Percentiles rank a stretch among this genome's conserved stretches.
These are phyloP conservation scores for Lepidopterella palustris DNA, from an alignment of 495 filamentous ascomycete species.

Conservation along the genomic window DNA sequence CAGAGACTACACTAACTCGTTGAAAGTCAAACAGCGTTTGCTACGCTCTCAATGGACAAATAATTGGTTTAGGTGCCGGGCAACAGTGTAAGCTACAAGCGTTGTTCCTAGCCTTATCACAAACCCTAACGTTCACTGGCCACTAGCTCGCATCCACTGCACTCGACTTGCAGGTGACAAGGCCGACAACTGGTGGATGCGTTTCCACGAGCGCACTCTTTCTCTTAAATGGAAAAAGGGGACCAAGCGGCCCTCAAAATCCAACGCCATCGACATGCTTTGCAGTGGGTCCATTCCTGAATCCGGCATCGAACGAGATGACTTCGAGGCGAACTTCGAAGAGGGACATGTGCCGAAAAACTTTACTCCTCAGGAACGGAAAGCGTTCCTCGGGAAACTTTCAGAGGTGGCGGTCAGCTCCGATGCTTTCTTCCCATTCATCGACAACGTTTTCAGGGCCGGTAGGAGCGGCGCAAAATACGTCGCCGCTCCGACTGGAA, in stretches of 20 bases:
- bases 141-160: slow-evolving; percentile 74
- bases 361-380: slow-evolving; percentile 78
- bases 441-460: slow-evolving; percentile 92
- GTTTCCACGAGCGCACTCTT: slow-evolving; percentile 83
- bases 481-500: slow-evolving; percentile 85
- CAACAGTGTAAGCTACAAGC: slow-evolving; percentile 60
- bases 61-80: slow-evolving; percentile 89
- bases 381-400: slow-evolving; percentile 74
- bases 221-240: slow-evolving; percentile 94
- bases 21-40: slow-evolving; percentile 85
- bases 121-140: background rate
- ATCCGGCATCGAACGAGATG: slow-evolving; percentile 69
- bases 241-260: slow-evolving; percentile 92
- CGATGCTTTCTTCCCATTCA: slow-evolving; percentile 98
- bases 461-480: slow-evolving; percentile 87
- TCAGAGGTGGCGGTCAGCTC: slow-evolving; percentile 78
- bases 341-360: slow-evolving; percentile 62
- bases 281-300: slow-evolving; percentile 77
- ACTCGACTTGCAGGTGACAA: slow-evolving; percentile 97
- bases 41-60: slow-evolving; percentile 90
- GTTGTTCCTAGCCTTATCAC: background rate
- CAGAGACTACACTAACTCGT: background rate
- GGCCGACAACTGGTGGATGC: slow-evolving; percentile 98
- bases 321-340: slow-evolving; percentile 85
- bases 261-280: slow-evolving; percentile 92